Base-by-base conservation (phyloP, 192 early-diverging fungal species). In the Umbelopsis ramanniana region DNA sequence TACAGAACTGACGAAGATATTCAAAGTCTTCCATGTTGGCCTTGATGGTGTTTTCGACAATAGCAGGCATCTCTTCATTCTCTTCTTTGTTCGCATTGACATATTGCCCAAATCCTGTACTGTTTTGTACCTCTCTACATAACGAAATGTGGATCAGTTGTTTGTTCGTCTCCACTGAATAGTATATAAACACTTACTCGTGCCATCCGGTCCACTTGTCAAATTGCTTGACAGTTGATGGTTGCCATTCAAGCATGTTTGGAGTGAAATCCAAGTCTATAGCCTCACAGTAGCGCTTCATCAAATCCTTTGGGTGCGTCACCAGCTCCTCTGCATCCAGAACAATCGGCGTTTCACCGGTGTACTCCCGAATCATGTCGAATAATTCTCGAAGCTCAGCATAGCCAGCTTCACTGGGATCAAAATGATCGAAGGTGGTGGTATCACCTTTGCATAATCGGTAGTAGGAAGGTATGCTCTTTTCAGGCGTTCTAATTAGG, bases 131-230 rank as follows among this genome's bases (percentile, higher is more conserved):
- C 29, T 63, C 57, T 14, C 57, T 63, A 33, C 33, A 63, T 11
- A 11, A 19, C 14, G 2, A 63, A 37, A 37, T 17, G 10, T 37
- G 24, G 26, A 35, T 63, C 14, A 37, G 26, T 29, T 14, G 19
- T 5, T 15, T 38, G 10, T 7, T 17, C 35, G 24, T 37, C 9
- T 38, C 14, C 15, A 15, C 15, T 17, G 6, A 21, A n/a, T 15
- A 50, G 6, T 15, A 50, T 2, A 21, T 12, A 17, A 15, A 50
- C 35, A 63, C 54, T 57, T 63, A 63, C 57, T 63, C 57, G 21
- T 68, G 67, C 67, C 67, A 68, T 35, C 67, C 67, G 17, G 40
- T 21, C 67, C 67, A 68, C 67, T 46, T 68, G 21, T 68, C 45
- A 68, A 68, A 68, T 21, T 68, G 67, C 9, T 68, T 48, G 45